Percentiles rank a stretch among this genome's conserved stretches.
These are phyloP conservation scores for Aphanoascus verrucosus DNA, from an alignment of 2,329 filamentous ascomycete species.

Conservation along the genomic window DNA sequence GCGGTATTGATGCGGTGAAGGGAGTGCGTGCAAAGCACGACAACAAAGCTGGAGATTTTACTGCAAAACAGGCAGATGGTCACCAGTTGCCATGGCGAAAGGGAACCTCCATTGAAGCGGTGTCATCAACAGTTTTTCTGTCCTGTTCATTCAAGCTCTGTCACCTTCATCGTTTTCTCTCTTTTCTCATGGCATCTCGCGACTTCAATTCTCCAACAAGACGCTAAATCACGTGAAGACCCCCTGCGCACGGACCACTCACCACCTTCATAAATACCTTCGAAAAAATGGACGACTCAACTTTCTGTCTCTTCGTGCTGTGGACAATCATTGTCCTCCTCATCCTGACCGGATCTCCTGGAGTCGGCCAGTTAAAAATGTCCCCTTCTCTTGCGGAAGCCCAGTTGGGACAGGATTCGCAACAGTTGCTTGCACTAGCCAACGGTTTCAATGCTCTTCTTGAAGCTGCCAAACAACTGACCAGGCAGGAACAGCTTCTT, in stretches of 20 bases:
- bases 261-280: not conserved
- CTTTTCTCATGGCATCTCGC: not conserved
- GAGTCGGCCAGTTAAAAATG: not conserved
- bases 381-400: constrained; percentile 14
- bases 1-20: too few species aligned
- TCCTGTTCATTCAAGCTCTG: not conserved
- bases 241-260: constrained; percentile 5
- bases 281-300: constrained; percentile 1
- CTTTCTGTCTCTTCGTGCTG: not conserved
- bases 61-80: not conserved
- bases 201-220: not conserved
- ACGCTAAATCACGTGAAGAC: constrained; percentile 9
- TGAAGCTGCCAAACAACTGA: constrained; percentile 32
- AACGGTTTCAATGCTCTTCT: constrained; percentile 35
- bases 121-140: not conserved
- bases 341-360: not conserved
- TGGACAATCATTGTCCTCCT: constrained; percentile 1
- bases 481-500: constrained; percentile 31
- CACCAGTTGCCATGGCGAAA: not conserved
- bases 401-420: constrained; percentile 26
- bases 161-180: not conserved
- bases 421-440: constrained; percentile 28
- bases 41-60: too few species aligned
- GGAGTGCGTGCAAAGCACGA: too few species aligned
- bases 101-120: not conserved